Evolutionary conservation across 176 grass and related monocot species (phyloP).

Genomic region (Tuctoria greenei): DNA sequence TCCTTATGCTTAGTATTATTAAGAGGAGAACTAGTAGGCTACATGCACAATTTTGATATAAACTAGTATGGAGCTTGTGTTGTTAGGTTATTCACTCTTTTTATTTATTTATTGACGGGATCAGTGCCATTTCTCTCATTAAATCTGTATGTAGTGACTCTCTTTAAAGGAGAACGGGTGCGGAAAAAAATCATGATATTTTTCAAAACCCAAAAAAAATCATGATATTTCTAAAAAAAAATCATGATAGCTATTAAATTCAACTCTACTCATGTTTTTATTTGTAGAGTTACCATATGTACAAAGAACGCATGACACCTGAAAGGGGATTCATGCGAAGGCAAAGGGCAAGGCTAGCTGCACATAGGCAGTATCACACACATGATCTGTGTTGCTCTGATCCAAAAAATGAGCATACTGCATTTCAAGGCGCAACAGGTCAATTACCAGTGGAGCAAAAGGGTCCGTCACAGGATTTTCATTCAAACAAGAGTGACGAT

Average conservation of each 20-base stretch:
- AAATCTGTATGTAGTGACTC: no score
- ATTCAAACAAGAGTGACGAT: constrained; percentile 23
- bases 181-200: no score
- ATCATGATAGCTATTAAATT: constrained; percentile 8
- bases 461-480: background rate
- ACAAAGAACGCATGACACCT: constrained; percentile 2
- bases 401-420: background rate
- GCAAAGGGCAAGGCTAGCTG: background rate
- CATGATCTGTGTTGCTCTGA: background rate
- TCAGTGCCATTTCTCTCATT: background rate
- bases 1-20: background rate
- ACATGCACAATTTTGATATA: background rate
- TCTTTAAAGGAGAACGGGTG: no score
- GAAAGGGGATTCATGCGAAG: constrained; percentile 12
- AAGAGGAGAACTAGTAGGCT: background rate
- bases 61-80: background rate
- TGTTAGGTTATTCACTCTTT: no score
- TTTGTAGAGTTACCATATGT: constrained; percentile 33
- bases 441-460: background rate
- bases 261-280: background rate
- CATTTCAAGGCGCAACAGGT: constrained; percentile 1
- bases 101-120: no score
- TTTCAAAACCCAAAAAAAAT: no score
- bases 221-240: no score
- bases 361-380: background rate